phyloP scores from a whole-genome alignment of 352 stramenopile genomes.

The Phytophthora boehmeriae region DNA sequence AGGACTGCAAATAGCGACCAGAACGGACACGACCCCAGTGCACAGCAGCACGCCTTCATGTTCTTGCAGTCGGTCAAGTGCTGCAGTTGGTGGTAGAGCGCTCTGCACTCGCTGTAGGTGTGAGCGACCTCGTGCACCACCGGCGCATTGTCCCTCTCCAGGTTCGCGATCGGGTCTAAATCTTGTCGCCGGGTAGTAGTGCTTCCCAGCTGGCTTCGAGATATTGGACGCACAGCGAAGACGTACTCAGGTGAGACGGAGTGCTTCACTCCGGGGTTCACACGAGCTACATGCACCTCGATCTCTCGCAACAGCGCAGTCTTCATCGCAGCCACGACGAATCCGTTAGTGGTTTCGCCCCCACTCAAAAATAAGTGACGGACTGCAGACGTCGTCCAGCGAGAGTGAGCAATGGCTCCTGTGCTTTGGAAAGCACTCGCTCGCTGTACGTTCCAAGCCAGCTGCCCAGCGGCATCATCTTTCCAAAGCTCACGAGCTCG shows the following conservation, averaged over 20 bases:
- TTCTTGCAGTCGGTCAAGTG: constrained; percentile 48
- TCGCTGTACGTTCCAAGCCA: constrained; percentile 1
- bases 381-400: not conserved
- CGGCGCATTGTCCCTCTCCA: constrained; percentile 14
- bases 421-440: not conserved
- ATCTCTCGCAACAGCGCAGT: constrained; percentile 57
- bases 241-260: constrained; percentile 51
- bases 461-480: too few species aligned
- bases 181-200: constrained; percentile 23
- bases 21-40: constrained; percentile 61
- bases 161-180: constrained; percentile 29
- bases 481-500: too few species aligned
- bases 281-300: constrained; percentile 47
- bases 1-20: constrained; percentile 57
- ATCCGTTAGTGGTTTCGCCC: constrained; percentile 11
- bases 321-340: constrained; percentile 24
- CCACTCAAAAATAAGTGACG: constrained; percentile 13
- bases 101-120: constrained; percentile 63
- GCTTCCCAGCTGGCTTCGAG: constrained; percentile 10
- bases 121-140: constrained; percentile 48
- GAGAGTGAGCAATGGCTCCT: not conserved
- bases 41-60: constrained; percentile 49
- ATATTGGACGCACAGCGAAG: constrained; percentile 42
- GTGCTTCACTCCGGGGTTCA: constrained; percentile 24
- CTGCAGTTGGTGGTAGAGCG: constrained; percentile 49